phyloP scores from a whole-genome alignment of 1,284 basidiomycete genomes.

The Trametes pubescens region DNA sequence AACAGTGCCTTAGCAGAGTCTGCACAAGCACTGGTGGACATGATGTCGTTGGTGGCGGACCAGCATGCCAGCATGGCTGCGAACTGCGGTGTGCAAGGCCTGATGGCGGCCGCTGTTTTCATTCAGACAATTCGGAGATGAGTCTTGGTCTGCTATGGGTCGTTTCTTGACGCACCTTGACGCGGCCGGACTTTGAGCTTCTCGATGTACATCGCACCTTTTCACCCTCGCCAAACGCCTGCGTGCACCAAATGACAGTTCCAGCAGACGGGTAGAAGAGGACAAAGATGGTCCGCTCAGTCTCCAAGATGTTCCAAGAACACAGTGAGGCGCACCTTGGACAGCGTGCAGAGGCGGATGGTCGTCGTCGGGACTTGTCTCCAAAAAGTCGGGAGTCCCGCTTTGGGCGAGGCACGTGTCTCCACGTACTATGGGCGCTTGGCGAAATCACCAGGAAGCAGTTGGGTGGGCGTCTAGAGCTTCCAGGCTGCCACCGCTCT shows the following conservation, averaged over 20 bases:
- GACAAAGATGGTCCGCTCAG: background rate
- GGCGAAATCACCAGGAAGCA: constrained; percentile 30
- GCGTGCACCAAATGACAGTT: background rate
- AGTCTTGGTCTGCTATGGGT: background rate
- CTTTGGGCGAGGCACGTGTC: constrained; percentile 31
- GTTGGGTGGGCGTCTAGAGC: background rate
- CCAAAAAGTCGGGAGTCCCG: constrained; percentile 21
- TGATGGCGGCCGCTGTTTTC: constrained; percentile 20
- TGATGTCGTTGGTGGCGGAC: constrained; percentile 83
- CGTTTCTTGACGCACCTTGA: constrained; percentile 60
- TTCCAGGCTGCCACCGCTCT: background rate
- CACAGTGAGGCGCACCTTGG: constrained; percentile 8
- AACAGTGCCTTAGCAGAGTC: constrained; percentile 74
- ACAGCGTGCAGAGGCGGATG: constrained; percentile 18
- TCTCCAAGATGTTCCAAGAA: too few species aligned
- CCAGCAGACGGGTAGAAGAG: background rate
- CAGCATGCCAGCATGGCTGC: constrained; percentile 90
- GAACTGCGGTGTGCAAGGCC: constrained; percentile 70
- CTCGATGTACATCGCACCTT: constrained; percentile 68
- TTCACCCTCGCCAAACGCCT: constrained; percentile 22
- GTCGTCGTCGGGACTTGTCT: constrained; percentile 15
- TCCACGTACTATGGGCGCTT: constrained; percentile 35
- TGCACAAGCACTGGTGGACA: constrained; percentile 69
- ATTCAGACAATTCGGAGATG: constrained; percentile 12
- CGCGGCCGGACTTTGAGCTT: constrained; percentile 83